Evolutionary conservation across 257 asterid species (phyloP).

Genomic region (Ocimum tenuiflorum): DNA sequence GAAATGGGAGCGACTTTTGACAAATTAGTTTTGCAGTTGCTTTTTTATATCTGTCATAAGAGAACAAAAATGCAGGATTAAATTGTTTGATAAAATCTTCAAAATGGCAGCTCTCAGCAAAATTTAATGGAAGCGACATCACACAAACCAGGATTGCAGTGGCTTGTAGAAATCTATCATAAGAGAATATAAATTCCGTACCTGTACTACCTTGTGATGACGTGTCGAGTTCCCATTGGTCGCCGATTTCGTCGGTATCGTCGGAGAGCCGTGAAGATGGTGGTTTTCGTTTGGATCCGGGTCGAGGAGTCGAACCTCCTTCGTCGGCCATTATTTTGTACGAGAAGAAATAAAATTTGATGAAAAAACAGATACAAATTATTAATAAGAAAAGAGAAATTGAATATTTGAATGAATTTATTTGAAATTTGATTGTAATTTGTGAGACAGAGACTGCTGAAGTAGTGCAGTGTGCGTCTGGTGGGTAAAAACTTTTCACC

Average conservation of each 20-base stretch:
- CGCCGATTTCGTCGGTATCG: not conserved
- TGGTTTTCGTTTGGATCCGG: too few relatives aligned
- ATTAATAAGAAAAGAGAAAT: too few relatives aligned
- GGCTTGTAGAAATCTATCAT: not conserved
- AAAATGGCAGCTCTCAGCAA: not conserved
- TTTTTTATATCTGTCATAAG: not conserved
- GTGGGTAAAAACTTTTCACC: too few relatives aligned
- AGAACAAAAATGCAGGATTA: not conserved
- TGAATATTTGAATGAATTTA: not conserved
- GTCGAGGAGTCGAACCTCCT: not conserved
- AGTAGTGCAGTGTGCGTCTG: too few relatives aligned
- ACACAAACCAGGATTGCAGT: not conserved
- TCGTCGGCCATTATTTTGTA: not conserved
- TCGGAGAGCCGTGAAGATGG: too few relatives aligned
- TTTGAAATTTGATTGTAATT: too few relatives aligned
- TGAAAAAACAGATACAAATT: too few relatives aligned
- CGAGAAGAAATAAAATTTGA: not conserved
- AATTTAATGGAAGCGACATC: not conserved
- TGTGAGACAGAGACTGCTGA: too few relatives aligned
- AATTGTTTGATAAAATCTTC: accelerated
- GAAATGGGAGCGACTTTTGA: not conserved
- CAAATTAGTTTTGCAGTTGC: not conserved
- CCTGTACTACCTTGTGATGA: not conserved
- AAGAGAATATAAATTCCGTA: not conserved
- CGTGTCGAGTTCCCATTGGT: too few relatives aligned